Percentiles rank a stretch among this genome's conserved stretches.
phyloP scores from a whole-genome alignment of 305 asterid species.

The Fraxinus baroniana region DNA sequence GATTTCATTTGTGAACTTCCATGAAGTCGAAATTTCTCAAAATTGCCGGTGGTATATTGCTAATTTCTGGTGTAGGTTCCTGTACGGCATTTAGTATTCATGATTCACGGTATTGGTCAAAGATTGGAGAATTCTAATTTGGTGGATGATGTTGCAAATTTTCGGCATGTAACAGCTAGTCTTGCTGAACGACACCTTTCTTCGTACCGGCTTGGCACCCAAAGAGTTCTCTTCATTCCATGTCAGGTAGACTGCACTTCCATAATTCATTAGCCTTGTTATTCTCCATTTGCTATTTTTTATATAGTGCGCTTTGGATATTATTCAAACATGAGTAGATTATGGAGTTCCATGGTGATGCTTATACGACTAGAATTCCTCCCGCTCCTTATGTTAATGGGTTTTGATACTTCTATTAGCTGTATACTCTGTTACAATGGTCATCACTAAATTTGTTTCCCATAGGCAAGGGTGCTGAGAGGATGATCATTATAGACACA shows the following conservation, averaged over 20 bases:
- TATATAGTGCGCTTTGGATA: background rate
- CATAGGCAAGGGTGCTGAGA: background rate
- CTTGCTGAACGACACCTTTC: conserved; percentile 85
- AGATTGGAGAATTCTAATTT: conserved; percentile 92
- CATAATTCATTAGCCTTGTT: background rate
- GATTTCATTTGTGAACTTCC: conserved; percentile 13
- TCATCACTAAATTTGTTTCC: background rate
- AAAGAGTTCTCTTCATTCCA: conserved; percentile 90
- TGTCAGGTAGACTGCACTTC: conserved; percentile 65
- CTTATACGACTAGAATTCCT: conserved; percentile 3
- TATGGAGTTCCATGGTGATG: background rate
- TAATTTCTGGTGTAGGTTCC: conserved; percentile 66
- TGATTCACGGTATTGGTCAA: conserved; percentile 99
- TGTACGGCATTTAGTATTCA: conserved; percentile 88
- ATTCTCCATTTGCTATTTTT: background rate
- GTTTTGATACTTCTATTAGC: conserved; percentile 4
- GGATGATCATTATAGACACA: background rate
- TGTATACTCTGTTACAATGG: background rate
- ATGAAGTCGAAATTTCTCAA: background rate
- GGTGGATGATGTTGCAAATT: conserved; percentile 91
- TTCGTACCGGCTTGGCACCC: conserved; percentile 78
- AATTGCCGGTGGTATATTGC: conserved; percentile 1
- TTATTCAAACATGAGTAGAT: background rate
- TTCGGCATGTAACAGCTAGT: conserved; percentile 70
- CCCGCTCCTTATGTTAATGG: background rate